Base-by-base conservation (phyloP, 2,329 filamentous ascomycete genomes). In the Plectosphaerella sp. region DNA sequence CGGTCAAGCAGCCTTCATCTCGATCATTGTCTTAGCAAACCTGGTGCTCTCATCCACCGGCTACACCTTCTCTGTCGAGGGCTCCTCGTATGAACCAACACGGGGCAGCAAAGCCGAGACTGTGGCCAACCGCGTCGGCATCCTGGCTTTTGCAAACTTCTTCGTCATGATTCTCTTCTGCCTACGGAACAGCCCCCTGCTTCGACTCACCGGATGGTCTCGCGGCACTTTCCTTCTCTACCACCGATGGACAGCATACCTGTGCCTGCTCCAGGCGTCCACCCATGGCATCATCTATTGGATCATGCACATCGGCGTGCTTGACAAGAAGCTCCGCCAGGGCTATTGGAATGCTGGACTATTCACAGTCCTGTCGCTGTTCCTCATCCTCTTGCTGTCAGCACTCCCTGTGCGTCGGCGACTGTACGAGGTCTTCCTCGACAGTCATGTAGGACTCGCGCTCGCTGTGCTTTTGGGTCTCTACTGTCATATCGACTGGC, bases 1-100 rank as follows among this genome's bases (percentile, higher is more conserved):
- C 4, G 69, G 68, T 5, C 69, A 72, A 42, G 57, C 64, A 8
- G 11, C 68, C 7, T 67, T 67, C 49, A 69, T 72, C 43, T 36
- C 55, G 20, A 49, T 69, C 22, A 60, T 70, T 37, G 61, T 65
- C 51, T 33, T 67, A 5, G 60, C 71, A 28, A 72, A 72, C 50
- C 35, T 68, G 36, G 24, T 68, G 4, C 61, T 72, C 25, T 61
- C 64, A 36, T 50, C 67, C 14, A 62, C 60, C 2, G 65, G 67
- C 0, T 69, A 67, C 41, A 51, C 58, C 7, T 58, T 57, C 33
- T 48, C 47, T 11, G 36, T 48, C 36, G n/a, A 59, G 63, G 41
- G 61, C 63, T 1, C 63, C 64, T 1, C 63, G 67, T 16, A 54
- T 56, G n/a, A 59, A 52, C 15, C 68, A 64, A 43, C 35, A 55